Evolutionary conservation across 2,329 filamentous ascomycete species (phyloP), one percentile per base, ranked within the genome.

Genomic region (Dryadomyces sulphureus): DNA sequence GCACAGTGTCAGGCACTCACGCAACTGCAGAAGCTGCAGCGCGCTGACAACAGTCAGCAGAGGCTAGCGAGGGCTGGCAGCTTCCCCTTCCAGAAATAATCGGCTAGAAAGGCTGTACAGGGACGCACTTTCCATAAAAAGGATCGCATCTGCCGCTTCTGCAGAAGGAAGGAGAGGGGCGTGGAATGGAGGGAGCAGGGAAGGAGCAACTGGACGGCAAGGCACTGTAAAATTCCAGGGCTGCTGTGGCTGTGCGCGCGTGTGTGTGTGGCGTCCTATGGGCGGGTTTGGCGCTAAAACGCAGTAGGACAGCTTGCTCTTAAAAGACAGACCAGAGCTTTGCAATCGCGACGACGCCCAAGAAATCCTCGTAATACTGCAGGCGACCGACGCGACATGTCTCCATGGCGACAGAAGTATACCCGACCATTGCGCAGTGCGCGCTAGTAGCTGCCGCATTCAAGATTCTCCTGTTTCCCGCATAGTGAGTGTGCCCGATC

Each of bases 391-490:
- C 41, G 34, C 43, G 46, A 48, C 17, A 50, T 52, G 49, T 41
- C 34, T 40, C 46, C 7, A 94, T 94, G 87, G 72, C 79, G 59
- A 46, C 48, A 41, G 84, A 90, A 53, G 65, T 79, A 46, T 88
- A 89, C 62, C 92, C 92, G 47, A 85, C 89, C n/a, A 73, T 96
- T 63, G 69, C 78, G 61, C 89, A 95, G 68, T 89, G 83, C 70
- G 86, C 87, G 54, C 66, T 94, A 54, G 80, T 93, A 53, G 83
- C 89, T 47, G 82, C 84, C 21, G 87, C 88, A 30, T 77, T 96
- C 62, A 96, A 96, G 68, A 70, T 95, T 51, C 77, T 96, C 49
- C 73, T 96, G 47, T 92, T 94, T 64, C 90, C 90, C 25, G 84
- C 90, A 55, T 96, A 96, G 89, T 94, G 73, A 61, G 84, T 76